phyloP scores from a whole-genome alignment of 2,329 filamentous ascomycete species.

The Arthroderma uncinatum region DNA sequence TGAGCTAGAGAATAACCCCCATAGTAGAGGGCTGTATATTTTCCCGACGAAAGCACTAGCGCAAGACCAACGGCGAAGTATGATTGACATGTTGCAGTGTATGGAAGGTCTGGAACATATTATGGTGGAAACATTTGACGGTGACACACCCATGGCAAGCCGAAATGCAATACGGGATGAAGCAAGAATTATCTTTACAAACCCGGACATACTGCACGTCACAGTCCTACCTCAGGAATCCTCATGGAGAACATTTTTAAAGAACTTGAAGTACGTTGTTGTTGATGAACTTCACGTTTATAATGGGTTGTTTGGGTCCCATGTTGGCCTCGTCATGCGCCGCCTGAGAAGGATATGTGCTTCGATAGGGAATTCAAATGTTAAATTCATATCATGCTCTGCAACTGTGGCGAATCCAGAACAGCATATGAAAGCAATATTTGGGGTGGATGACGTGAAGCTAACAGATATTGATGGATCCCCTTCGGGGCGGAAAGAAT shows the following conservation, averaged over 20 bases:
- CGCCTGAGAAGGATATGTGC: slow-evolving; percentile 78
- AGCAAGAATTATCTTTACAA: slow-evolving; percentile 89
- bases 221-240: slow-evolving; percentile 89
- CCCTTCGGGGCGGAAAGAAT: slow-evolving; percentile 84
- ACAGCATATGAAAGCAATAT: slow-evolving; percentile 88
- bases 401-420: slow-evolving; percentile 90
- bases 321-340: slow-evolving; percentile 91
- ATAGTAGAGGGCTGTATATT: slow-evolving; percentile 87
- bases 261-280: slow-evolving; percentile 82
- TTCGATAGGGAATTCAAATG: slow-evolving; percentile 69
- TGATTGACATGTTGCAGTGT: slow-evolving; percentile 72
- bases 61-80: slow-evolving; percentile 81
- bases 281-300: slow-evolving; percentile 91
- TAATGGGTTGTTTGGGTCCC: slow-evolving; percentile 85
- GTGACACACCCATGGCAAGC: slow-evolving; percentile 75
- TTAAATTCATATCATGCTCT: slow-evolving; percentile 91
- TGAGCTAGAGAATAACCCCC: slow-evolving; percentile 64
- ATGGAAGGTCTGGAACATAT: slow-evolving; percentile 65
- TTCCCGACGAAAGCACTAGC: slow-evolving; percentile 95
- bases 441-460: slow-evolving; percentile 69
- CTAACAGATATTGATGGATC: slow-evolving; percentile 87
- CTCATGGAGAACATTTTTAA: slow-evolving; percentile 75
- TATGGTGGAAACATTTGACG: slow-evolving; percentile 88
- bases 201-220: slow-evolving; percentile 94
- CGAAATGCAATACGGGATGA: slow-evolving; percentile 74